Percentiles rank a stretch among this genome's conserved stretches.
phyloP scores from a whole-genome alignment of 208 protist genomes.

The Plasmodiophora brassicae region DNA sequence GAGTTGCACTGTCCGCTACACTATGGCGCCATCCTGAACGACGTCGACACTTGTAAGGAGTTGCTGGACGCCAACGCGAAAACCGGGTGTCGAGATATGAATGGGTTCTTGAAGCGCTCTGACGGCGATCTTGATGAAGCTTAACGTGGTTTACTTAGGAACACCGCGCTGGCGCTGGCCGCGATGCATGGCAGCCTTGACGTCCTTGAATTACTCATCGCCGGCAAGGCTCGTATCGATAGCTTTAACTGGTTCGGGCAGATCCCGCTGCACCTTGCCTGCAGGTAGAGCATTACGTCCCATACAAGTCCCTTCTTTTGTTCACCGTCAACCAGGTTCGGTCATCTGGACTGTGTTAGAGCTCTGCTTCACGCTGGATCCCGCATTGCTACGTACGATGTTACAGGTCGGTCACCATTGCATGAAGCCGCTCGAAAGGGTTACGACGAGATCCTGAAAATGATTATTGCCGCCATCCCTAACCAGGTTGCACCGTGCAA shows the following conservation, averaged over 20 bases:
- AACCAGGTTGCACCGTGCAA: no score
- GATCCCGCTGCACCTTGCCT: not conserved
- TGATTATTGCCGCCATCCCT: not conserved
- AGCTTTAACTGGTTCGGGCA: not conserved
- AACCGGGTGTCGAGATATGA: not conserved
- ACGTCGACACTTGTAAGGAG: not conserved
- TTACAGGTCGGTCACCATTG: not conserved
- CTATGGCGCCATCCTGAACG: not conserved
- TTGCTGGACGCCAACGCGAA: not conserved
- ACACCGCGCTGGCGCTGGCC: not conserved
- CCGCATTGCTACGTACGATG: not conserved
- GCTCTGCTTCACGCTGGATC: not conserved
- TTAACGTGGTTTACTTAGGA: not conserved
- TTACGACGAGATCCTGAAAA: not conserved
- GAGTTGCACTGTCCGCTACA: slow-evolving; percentile 3
- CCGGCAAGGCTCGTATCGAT: not conserved
- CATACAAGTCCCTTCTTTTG: not conserved
- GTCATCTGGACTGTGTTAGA: not conserved
- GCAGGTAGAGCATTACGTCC: not conserved
- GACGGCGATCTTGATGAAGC: not conserved
- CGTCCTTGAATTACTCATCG: not conserved
- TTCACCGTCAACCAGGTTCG: not conserved
- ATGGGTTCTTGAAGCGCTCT: not conserved
- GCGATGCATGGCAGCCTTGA: not conserved
- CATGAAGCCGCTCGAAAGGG: not conserved